These are phyloP conservation scores for Aspergillus coremiiformis DNA, from an alignment of 495 filamentous ascomycete species.

Conservation along the genomic window DNA sequence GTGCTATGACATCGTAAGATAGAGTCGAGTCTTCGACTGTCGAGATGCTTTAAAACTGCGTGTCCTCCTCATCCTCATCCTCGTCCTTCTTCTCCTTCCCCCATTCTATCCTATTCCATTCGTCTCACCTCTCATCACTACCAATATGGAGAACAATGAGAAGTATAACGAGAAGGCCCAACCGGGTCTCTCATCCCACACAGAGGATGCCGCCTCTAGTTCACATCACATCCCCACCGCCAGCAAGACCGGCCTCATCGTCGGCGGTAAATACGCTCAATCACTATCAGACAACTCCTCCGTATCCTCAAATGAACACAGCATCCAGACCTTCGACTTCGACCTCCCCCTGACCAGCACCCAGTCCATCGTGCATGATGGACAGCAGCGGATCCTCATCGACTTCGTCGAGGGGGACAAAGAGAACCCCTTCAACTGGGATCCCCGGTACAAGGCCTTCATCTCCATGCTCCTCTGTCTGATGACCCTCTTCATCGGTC, in stretches of 20 bases:
- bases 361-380: slow-evolving; percentile 23
- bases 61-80: neutral
- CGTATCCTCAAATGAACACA: slow-evolving; percentile 10
- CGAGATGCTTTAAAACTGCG: neutral
- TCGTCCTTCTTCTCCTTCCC: neutral
- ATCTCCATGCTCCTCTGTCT: slow-evolving; percentile 36
- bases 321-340: slow-evolving; percentile 34
- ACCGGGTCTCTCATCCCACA: slow-evolving; percentile 22
- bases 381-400: slow-evolving; percentile 28
- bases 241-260: slow-evolving; percentile 22
- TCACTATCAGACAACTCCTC: slow-evolving; percentile 14
- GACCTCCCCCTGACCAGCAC: slow-evolving; percentile 37
- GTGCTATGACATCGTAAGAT: neutral
- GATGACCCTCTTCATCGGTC: slow-evolving; percentile 44
- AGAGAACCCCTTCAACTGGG: slow-evolving; percentile 45
- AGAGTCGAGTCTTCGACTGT: neutral
- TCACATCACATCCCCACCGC: neutral
- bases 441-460: slow-evolving; percentile 26
- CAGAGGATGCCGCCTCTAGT: slow-evolving; percentile 17
- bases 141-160: slow-evolving; percentile 13
- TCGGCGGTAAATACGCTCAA: slow-evolving; percentile 30
- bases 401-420: slow-evolving; percentile 33
- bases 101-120: neutral
- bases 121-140: neutral
- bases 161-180: slow-evolving; percentile 17